A percentile compares a stretch with the other conserved stretches of the same genome.
phyloP scores from a whole-genome alignment of 345 rosid species.

The Ceriops zippeliana region DNA sequence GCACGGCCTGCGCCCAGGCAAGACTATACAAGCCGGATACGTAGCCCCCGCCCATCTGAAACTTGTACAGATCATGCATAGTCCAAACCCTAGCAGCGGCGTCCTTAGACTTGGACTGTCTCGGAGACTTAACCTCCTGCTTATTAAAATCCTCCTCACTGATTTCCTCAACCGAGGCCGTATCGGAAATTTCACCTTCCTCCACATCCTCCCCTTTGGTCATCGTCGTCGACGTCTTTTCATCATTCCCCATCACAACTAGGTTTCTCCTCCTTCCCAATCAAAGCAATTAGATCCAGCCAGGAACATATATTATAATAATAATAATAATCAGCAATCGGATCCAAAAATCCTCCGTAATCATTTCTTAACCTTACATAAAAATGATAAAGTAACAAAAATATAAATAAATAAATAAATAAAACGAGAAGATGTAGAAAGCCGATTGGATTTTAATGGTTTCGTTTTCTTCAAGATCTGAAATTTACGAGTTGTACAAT shows the following conservation, averaged over 20 bases:
- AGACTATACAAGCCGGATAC: constrained; percentile 62
- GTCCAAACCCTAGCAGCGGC: constrained; percentile 70
- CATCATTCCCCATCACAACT: constrained; percentile 44
- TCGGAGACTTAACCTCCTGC: constrained; percentile 32
- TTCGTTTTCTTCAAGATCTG: background rate
- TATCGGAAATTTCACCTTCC: constrained; percentile 86
- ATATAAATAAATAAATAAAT: no score
- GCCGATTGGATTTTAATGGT: no score
- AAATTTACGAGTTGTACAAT: background rate
- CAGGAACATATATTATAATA: constrained; percentile 12
- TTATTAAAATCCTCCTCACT: constrained; percentile 56
- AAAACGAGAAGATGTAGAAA: no score
- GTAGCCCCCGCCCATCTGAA: constrained; percentile 50
- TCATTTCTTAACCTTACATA: no score
- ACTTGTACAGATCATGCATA: constrained; percentile 63
- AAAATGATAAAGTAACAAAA: no score
- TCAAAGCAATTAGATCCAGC: constrained; percentile 28
- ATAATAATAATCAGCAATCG: no score
- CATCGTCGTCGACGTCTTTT: constrained; percentile 4
- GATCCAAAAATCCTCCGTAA: no score
- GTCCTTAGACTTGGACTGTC: constrained; percentile 25
- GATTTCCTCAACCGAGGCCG: constrained; percentile 68
- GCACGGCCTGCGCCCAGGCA: constrained; percentile 98
- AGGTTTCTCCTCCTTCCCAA: constrained; percentile 26
- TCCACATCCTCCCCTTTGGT: constrained; percentile 52